Evolutionary conservation across 2,329 filamentous ascomycete genomes (phyloP).

Genomic region (Aaosphaeria arxii): DNA sequence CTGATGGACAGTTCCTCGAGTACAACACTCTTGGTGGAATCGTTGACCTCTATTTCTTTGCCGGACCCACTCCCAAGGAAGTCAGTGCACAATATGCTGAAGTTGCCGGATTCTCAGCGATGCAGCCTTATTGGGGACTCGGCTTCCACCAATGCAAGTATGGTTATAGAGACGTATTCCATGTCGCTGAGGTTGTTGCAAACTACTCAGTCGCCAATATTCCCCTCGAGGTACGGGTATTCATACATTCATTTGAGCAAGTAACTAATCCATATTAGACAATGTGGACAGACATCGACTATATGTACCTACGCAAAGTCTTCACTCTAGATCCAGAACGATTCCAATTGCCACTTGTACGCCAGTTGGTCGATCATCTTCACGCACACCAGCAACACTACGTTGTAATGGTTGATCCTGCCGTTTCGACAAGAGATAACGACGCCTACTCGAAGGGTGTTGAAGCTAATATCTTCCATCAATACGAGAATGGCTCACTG

Average conservation of each 20-base stretch:
- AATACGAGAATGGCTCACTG: conserved; percentile 52
- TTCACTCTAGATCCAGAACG: conserved; percentile 65
- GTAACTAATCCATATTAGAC: conserved; percentile 50
- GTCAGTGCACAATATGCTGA: conserved; percentile 49
- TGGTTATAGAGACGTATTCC: conserved; percentile 55
- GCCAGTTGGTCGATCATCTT: conserved; percentile 63
- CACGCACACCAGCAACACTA: conserved; percentile 67
- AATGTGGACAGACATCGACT: conserved; percentile 73
- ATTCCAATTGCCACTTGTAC: conserved; percentile 61
- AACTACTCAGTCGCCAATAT: conserved; percentile 66
- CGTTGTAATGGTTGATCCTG: conserved; percentile 76
- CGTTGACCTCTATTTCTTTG: conserved; percentile 61
- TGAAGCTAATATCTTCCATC: conserved; percentile 53
- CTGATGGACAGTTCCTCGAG: conserved; percentile 66
- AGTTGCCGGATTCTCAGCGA: conserved; percentile 43
- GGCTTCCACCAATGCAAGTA: conserved; percentile 52
- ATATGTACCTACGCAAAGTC: conserved; percentile 59
- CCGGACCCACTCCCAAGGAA: conserved; percentile 46
- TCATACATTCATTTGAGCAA: not conserved
- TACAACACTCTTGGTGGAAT: conserved; percentile 79
- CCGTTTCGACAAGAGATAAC: conserved; percentile 49
- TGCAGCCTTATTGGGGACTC: conserved; percentile 54
- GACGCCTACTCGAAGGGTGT: conserved; percentile 60
- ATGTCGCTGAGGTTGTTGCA: conserved; percentile 62
- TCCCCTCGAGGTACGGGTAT: conserved; percentile 40